phyloP scores from a whole-genome alignment of 139 green algal genomes.

The Desmodesmus armatus region DNA sequence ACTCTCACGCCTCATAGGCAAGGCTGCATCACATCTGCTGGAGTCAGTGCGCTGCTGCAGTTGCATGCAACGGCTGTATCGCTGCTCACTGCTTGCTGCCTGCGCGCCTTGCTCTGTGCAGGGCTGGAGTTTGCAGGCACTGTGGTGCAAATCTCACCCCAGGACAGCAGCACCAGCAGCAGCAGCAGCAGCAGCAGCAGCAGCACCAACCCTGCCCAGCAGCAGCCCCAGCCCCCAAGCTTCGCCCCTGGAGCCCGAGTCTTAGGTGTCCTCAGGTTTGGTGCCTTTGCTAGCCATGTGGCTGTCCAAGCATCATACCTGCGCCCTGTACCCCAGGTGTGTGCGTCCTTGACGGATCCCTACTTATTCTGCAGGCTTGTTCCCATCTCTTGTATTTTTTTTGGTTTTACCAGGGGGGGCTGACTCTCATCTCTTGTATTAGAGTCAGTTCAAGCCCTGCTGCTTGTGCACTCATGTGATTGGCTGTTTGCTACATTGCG shows the following conservation, averaged over 20 bases:
- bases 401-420: too few relatives aligned
- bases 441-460: too few relatives aligned
- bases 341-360: too few relatives aligned
- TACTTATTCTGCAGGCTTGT: too few relatives aligned
- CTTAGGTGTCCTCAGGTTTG: slow-evolving; percentile 57
- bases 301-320: slow-evolving; percentile 37
- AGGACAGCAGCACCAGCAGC: not conserved
- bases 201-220: not conserved
- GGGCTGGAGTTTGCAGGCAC: slow-evolving; percentile 34
- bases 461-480: too few relatives aligned
- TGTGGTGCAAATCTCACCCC: not conserved
- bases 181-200: not conserved
- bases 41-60: too few relatives aligned
- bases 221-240: not conserved
- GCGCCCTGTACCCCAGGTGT: slow-evolving; percentile 40
- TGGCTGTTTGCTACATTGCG: too few relatives aligned
- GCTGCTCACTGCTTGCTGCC: not conserved
- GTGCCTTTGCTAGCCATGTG: slow-evolving; percentile 49
- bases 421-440: too few relatives aligned
- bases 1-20: too few relatives aligned
- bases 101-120: too few relatives aligned
- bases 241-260: slow-evolving; percentile 48
- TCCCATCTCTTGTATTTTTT: too few relatives aligned
- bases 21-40: too few relatives aligned
- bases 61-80: not conserved